A percentile compares a stretch with the other conserved stretches of the same genome.
phyloP scores from a whole-genome alignment of 257 asterid genomes.

The Euphrasia confusa region DNA sequence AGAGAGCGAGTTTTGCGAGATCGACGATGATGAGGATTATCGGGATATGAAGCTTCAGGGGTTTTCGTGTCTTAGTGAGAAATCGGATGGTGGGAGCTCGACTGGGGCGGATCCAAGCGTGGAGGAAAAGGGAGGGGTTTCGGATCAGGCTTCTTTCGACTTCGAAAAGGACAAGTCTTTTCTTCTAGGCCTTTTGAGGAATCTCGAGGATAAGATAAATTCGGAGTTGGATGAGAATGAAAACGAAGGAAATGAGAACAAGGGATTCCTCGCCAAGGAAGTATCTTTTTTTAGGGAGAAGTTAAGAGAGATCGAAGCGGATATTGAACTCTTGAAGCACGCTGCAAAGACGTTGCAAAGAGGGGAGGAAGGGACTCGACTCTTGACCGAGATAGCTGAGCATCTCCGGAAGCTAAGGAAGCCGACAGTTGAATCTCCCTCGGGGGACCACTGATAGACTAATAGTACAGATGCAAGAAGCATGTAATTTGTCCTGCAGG shows the following conservation, averaged over 20 bases:
- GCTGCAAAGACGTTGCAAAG: conserved; percentile 71
- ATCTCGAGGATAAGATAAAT: conserved; percentile 44
- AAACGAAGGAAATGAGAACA: conserved; percentile 30
- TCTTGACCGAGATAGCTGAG: conserved; percentile 79
- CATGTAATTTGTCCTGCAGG: conserved; percentile 14
- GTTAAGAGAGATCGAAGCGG: conserved; percentile 75
- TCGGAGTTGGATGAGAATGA: conserved; percentile 28
- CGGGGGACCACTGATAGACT: conserved; percentile 21
- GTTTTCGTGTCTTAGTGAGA: conserved; percentile 37
- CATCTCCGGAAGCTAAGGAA: conserved; percentile 54
- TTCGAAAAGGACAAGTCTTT: conserved; percentile 52
- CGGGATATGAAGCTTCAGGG: conserved; percentile 59
- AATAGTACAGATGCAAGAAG: conserved; percentile 19
- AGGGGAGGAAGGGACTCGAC: conserved; percentile 63
- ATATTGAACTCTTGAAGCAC: conserved; percentile 77
- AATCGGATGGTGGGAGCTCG: conserved; percentile 46
- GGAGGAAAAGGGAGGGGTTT: conserved; percentile 30
- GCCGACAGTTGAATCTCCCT: conserved; percentile 22
- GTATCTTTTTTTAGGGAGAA: conserved; percentile 55
- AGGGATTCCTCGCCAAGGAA: conserved; percentile 51
- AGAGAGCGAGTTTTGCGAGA: conserved; percentile 70
- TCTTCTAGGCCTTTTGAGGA: conserved; percentile 48
- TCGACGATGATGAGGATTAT: conserved; percentile 74
- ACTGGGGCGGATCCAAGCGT: conserved; percentile 29
- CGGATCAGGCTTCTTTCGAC: conserved; percentile 45